phyloP scores from a whole-genome alignment of 1,139 yeast species.

The Spencermartinsiella ligniputridi region DNA sequence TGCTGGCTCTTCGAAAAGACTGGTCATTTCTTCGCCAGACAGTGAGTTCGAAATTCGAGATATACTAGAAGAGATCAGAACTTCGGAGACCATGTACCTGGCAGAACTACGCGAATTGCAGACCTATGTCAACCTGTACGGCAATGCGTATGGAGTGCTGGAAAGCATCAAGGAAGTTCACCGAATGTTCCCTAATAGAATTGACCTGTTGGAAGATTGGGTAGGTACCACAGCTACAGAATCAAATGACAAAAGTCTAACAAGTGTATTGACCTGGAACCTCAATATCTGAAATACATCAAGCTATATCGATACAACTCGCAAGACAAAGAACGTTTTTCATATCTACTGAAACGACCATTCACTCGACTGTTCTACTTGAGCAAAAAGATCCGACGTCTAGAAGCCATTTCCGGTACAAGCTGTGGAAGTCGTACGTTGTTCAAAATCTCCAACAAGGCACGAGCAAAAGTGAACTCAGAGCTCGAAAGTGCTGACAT shows the following conservation, averaged over 20 bases:
- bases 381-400: conserved; percentile 20
- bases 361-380: conserved; percentile 37
- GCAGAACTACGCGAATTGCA: conserved; percentile 10
- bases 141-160: background rate
- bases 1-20: background rate
- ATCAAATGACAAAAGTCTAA: background rate
- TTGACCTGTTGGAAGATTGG: conserved; percentile 1
- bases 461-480: conserved; percentile 21
- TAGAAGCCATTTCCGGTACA: conserved; percentile 9
- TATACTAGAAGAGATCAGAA: conserved; percentile 6
- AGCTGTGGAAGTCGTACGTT: conserved; percentile 16
- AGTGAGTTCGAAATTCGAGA: background rate
- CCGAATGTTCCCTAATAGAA: background rate
- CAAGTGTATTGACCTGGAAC: conserved; percentile 5
- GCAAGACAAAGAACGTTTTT: conserved; percentile 35
- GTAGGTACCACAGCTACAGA: background rate
- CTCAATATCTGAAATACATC: conserved; percentile 26
- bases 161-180: conserved; percentile 2
- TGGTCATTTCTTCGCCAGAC: conserved; percentile 1
- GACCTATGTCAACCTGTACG: background rate
- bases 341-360: conserved; percentile 39
- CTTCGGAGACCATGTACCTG: conserved; percentile 10
- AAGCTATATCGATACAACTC: conserved; percentile 30
- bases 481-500: conserved; percentile 23
- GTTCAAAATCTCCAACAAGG: conserved; percentile 19